These are phyloP conservation scores for Aspergillus ibericus DNA, from an alignment of 2,329 filamentous ascomycete genomes.

Conservation along the genomic window DNA sequence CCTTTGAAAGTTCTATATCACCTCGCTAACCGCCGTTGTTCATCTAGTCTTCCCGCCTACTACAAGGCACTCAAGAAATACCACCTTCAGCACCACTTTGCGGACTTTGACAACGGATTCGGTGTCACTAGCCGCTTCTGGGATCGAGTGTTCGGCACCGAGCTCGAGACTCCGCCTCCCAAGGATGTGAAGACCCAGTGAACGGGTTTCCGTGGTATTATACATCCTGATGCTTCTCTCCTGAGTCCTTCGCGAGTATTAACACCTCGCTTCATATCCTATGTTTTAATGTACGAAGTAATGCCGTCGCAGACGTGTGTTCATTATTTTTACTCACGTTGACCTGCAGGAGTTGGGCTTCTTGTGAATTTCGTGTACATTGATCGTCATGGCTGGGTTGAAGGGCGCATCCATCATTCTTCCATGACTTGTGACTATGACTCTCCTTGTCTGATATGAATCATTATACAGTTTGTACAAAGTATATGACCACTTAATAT, in stretches of 20 bases:
- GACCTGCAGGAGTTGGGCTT: background rate
- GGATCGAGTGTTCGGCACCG: conserved; percentile 89
- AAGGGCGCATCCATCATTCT: background rate
- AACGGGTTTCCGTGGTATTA: conserved; percentile 1
- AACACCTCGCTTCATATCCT: background rate
- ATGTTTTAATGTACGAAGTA: conserved; percentile 15
- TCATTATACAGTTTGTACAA: conserved; percentile 5
- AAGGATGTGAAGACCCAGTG: conserved; percentile 40
- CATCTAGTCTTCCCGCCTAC: conserved; percentile 70
- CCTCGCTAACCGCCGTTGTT: conserved; percentile 11
- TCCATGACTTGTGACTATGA: conserved; percentile 1
- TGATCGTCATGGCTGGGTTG: background rate
- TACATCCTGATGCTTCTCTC: background rate
- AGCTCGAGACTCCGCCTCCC: conserved; percentile 56
- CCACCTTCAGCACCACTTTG: conserved; percentile 94
- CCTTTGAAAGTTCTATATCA: background rate
- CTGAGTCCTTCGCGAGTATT: background rate
- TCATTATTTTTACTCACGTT: conserved; percentile 2
- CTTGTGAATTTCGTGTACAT: conserved; percentile 9
- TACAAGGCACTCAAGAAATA: conserved; percentile 96
- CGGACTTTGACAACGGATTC: conserved; percentile 96
- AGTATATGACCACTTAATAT: conserved; percentile 24
- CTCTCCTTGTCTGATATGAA: background rate
- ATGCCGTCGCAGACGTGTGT: conserved; percentile 11
- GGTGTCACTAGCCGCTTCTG: conserved; percentile 96